Percentiles rank a stretch among this genome's conserved stretches.
phyloP scores from a whole-genome alignment of 495 filamentous ascomycete species.

The Hypomontagnella submonticulosa region DNA sequence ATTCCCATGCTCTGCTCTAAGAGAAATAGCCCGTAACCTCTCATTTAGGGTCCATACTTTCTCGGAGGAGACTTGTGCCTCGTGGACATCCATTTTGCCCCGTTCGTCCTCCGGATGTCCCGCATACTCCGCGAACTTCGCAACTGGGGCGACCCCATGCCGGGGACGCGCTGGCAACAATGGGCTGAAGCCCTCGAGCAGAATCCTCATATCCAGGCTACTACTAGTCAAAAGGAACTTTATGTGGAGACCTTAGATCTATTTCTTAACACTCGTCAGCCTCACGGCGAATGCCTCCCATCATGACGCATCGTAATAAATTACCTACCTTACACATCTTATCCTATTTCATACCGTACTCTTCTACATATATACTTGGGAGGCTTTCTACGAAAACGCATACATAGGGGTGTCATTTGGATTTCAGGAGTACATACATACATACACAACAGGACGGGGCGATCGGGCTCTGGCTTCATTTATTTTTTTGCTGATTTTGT shows the following conservation, averaged over 20 bases:
- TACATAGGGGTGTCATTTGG: conserved; percentile 54
- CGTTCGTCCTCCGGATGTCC: conserved; percentile 82
- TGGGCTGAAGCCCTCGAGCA: conserved; percentile 88
- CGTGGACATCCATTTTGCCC: conserved; percentile 89
- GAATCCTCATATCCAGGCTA: conserved; percentile 77
- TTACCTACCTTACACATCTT: neutral
- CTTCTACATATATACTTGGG: conserved; percentile 46
- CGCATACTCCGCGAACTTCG: conserved; percentile 83
- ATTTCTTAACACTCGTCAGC: conserved; percentile 56
- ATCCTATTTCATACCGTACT: conserved; percentile 8
- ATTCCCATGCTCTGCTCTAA: neutral
- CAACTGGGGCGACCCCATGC: conserved; percentile 78
- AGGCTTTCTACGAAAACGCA: conserved; percentile 52
- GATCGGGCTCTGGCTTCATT: neutral
- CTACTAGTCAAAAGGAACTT: conserved; percentile 78
- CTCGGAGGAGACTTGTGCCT: conserved; percentile 76
- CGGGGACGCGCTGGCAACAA: conserved; percentile 73
- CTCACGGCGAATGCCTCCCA: conserved; percentile 31
- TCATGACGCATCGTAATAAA: conserved; percentile 15
- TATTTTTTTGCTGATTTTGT: conserved; percentile 14
- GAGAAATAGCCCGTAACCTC: conserved; percentile 1
- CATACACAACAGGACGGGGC: conserved; percentile 25
- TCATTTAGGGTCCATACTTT: conserved; percentile 79
- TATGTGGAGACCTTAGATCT: conserved; percentile 78
- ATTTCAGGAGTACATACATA: conserved; percentile 41